A percentile compares a stretch with the other conserved stretches of the same genome.
Conservation (phyloP, 208 protist genomes). For the Leishmania braziliensis region DNA sequence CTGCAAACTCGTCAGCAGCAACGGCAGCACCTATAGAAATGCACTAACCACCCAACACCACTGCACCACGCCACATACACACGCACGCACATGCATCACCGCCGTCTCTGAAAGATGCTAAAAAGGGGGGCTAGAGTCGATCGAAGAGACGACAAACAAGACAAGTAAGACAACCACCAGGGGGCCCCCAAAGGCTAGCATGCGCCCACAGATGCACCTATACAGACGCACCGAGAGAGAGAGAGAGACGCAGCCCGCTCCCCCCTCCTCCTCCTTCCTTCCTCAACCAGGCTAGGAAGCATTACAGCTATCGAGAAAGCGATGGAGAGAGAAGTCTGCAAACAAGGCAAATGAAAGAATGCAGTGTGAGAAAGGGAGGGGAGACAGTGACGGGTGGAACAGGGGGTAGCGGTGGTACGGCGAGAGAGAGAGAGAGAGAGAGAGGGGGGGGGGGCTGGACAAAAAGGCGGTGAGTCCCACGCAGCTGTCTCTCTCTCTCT, state of each 20-base stretch:
- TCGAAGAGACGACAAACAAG: neutral
- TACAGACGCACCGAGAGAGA: neutral
- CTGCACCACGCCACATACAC: neutral
- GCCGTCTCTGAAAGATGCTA: neutral
- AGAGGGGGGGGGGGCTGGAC: neutral
- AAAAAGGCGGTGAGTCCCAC: neutral
- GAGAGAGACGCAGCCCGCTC: neutral
- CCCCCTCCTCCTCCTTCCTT: too few relatives aligned
- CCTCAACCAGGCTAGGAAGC: neutral
- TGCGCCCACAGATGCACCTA: neutral
- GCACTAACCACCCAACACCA: neutral
- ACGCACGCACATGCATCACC: neutral
- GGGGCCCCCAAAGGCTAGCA: neutral
- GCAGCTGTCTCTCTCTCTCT: neutral
- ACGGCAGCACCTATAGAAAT: neutral
- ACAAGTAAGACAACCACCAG: neutral
- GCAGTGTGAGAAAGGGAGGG: slow-evolving; percentile 17
- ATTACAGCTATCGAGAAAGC: neutral
- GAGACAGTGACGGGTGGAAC: neutral
- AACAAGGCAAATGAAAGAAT: neutral
- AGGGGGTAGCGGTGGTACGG: neutral
- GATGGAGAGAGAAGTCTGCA: neutral
- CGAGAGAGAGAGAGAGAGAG: slow-evolving; percentile 11
- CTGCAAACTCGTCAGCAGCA: neutral
- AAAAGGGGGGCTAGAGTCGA: neutral